Conservation (phyloP, 495 filamentous ascomycete species). For the Penicillium canariense region DNA sequence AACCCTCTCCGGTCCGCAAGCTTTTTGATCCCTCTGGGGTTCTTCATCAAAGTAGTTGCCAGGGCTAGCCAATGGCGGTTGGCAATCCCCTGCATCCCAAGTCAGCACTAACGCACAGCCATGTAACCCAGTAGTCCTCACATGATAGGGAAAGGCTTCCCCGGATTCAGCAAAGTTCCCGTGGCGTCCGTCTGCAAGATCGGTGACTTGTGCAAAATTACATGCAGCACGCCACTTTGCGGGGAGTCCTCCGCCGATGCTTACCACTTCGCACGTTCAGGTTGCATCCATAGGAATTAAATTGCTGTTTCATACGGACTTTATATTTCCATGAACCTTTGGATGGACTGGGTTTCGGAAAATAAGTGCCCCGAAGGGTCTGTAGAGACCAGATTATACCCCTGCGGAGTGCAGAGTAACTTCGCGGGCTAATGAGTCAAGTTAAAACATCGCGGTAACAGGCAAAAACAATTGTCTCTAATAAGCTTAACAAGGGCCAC, state of each 20-base stretch:
- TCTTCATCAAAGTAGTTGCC: neutral
- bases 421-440: neutral
- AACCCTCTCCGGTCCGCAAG: neutral
- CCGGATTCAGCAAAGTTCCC: conserved; percentile 1
- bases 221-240: conserved; percentile 10
- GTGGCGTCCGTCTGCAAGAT: neutral
- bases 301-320: too few relatives aligned
- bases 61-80: neutral
- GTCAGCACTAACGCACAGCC: neutral
- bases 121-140: neutral
- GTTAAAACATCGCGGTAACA: neutral
- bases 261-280: conserved; percentile 4
- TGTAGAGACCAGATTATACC: neutral
- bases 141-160: neutral
- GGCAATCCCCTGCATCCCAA: neutral
- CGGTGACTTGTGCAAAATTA: neutral
- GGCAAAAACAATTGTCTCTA: too few relatives aligned
- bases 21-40: neutral
- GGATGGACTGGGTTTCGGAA: neutral
- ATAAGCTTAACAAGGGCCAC: too few relatives aligned
- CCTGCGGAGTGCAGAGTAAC: neutral
- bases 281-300: neutral
- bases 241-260: conserved; percentile 22
- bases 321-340: neutral
- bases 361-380: neutral